Evolutionary conservation across 345 rosid genomes (phyloP).

Genomic region (Durio zibethinus): DNA sequence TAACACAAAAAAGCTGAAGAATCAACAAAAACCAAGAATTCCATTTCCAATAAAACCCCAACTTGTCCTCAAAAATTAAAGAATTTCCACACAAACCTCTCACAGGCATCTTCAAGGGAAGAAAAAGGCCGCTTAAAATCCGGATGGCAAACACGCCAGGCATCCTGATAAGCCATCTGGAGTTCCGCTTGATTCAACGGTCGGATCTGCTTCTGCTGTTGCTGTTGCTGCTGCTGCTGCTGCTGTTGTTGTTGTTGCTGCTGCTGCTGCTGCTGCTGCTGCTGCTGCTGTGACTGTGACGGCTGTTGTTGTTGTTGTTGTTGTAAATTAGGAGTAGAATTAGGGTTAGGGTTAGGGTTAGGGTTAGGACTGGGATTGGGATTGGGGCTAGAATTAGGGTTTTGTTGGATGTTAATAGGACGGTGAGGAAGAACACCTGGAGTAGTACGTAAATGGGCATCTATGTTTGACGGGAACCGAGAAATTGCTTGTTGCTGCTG

Average conservation of each 20-base stretch:
- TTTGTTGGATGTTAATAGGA: constrained; percentile 37
- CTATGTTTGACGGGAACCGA: constrained; percentile 91
- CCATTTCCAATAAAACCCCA: background rate
- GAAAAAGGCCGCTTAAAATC: constrained; percentile 81
- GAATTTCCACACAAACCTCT: constrained; percentile 48
- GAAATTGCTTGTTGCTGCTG: constrained; percentile 84
- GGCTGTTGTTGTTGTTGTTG: constrained; percentile 30
- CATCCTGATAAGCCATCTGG: constrained; percentile 90
- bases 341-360: constrained; percentile 10
- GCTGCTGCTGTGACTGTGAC: constrained; percentile 20
- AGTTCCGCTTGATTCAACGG: constrained; percentile 75
- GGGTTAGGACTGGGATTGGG: constrained; percentile 14
- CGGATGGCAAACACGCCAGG: constrained; percentile 91
- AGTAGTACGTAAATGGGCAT: constrained; percentile 64
- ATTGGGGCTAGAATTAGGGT: constrained; percentile 32
- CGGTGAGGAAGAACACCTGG: constrained; percentile 50
- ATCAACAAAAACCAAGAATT: background rate
- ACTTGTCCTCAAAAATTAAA: background rate
- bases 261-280: constrained; percentile 18
- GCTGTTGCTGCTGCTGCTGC: constrained; percentile 35
- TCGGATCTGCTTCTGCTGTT: constrained; percentile 59
- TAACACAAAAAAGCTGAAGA: background rate
- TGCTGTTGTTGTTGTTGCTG: constrained; percentile 25
- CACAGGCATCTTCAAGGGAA: constrained; percentile 90
- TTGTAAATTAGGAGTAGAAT: constrained; percentile 28